Conservation (phyloP, 2,329 filamentous ascomycete genomes). For the Pyrenophora tritici-repentis region DNA sequence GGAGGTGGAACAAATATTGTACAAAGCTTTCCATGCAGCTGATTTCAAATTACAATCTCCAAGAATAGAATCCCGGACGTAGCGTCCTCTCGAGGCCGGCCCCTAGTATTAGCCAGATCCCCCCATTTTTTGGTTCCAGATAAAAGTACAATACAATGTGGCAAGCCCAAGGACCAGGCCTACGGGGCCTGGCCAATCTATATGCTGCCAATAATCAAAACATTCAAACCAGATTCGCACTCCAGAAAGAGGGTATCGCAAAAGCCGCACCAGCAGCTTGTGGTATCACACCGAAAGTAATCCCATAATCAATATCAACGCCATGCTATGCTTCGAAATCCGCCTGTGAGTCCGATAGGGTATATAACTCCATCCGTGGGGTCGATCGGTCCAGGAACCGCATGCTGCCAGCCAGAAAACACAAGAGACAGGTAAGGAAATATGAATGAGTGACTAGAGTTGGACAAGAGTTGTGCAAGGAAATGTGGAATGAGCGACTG, state of each 20-base stretch:
- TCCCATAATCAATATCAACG: conserved; percentile 27
- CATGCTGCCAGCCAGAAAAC: conserved; percentile 29
- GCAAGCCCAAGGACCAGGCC: conserved; percentile 2
- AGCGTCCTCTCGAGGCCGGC: conserved; percentile 3
- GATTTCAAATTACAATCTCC: conserved; percentile 30
- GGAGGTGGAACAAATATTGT: background rate
- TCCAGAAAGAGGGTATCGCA: conserved; percentile 26
- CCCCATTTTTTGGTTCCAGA: background rate
- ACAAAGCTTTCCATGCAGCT: conserved; percentile 20
- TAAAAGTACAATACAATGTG: conserved; percentile 7
- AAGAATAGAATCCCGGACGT: conserved; percentile 7
- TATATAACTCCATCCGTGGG: conserved; percentile 1
- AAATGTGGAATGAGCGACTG: conserved; percentile 39
- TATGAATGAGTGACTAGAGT: conserved; percentile 13
- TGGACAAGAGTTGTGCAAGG: conserved; percentile 31
- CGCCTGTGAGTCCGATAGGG: conserved; percentile 1
- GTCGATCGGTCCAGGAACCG: conserved; percentile 12
- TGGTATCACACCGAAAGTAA: conserved; percentile 33
- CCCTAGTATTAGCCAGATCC: conserved; percentile 9
- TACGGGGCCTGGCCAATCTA: conserved; percentile 4
- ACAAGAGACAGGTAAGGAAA: conserved; percentile 15
- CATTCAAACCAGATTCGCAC: conserved; percentile 3
- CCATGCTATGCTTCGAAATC: conserved; percentile 27
- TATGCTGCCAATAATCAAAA: conserved; percentile 7
- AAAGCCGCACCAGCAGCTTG: conserved; percentile 23